Evolutionary conservation across 768 basidiomycete genomes (phyloP), one percentile per base, ranked within the genome.

Genomic region (Strobilomyces confusus): DNA sequence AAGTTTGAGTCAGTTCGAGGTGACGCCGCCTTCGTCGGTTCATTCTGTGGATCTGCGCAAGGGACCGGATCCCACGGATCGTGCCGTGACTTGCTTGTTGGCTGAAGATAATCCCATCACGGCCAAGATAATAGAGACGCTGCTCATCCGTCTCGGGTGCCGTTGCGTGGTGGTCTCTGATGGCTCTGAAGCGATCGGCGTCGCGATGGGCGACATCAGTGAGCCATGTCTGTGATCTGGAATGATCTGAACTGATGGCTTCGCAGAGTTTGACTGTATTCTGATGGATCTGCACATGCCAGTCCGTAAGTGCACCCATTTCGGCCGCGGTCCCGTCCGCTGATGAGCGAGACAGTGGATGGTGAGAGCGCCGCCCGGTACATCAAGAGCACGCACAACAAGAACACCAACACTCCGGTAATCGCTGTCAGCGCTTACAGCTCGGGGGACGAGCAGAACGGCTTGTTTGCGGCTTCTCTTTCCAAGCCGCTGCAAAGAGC

Each of bases 91-190:
- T 37, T 94, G 92, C 64, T 70, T 99, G 25, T 79, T 99, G 33
- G 97, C 95, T 1, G 97, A 98, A 69, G 94, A 98, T 63, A 98
- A 99, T 64, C 97, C 97, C 2, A 98, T 98, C 58, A 95, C 94
- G 0, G 90, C 91, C 30, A 98, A 98, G 76, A 98, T 99, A 45
- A 86, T 98, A 45, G 94, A 98, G 70, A 98, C 95, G 2, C 72
- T 98, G 42, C 80, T 99, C 44, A 89, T 92, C 56, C 86, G 95
- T 33, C 81, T 98, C 55, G 97, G 97, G 1, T 98, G 95, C 69
- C 87, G 95, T 17, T 93, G 92, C 68, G 87, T 98, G 11, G 90
- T 98, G 9, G 97, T 98, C 17, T 83, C 92, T 40, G 94, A 98
- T 72, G 97, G 97, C 9, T 92, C 95, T 5, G 93, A 97, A 70